Conservation (phyloP, 345 rosid species). For the Salix caprea region DNA sequence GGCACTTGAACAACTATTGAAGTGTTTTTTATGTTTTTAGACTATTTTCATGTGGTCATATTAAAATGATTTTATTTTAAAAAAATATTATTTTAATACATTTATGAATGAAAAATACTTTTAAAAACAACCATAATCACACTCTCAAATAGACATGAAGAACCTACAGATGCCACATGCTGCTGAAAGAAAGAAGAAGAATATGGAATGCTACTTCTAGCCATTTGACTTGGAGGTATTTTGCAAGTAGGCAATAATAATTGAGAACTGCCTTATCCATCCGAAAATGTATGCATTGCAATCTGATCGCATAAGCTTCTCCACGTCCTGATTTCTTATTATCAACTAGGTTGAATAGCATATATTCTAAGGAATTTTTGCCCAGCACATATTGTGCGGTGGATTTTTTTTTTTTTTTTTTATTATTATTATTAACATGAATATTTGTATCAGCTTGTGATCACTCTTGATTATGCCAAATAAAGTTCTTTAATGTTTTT, state of each 20-base stretch:
- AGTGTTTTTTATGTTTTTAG: too few species aligned
- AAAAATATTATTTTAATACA: too few species aligned
- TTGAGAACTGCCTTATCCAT: neutral
- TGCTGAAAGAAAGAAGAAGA: too few species aligned
- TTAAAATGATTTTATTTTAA: too few species aligned
- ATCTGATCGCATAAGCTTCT: neutral
- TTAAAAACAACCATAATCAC: rapidly evolving
- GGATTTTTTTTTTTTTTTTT: neutral
- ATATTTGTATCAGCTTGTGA: too few species aligned
- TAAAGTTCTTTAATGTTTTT: neutral
- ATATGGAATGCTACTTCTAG: too few species aligned
- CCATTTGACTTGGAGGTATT: neutral
- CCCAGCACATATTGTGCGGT: neutral
- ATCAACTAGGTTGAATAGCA: neutral
- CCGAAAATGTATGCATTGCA: neutral
- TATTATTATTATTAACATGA: too few species aligned
- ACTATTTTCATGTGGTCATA: too few species aligned
- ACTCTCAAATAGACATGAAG: too few species aligned
- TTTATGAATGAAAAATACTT: too few species aligned
- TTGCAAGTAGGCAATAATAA: neutral
- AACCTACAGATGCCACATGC: too few species aligned
- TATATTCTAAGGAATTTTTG: slow-evolving; percentile 9
- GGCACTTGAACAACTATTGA: too few species aligned
- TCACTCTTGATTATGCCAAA: neutral
- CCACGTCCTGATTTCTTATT: neutral